A percentile compares a stretch with the other conserved stretches of the same genome.
Evolutionary conservation across 805 yeast genomes (phyloP).

Genomic region (Ogataea pini): DNA sequence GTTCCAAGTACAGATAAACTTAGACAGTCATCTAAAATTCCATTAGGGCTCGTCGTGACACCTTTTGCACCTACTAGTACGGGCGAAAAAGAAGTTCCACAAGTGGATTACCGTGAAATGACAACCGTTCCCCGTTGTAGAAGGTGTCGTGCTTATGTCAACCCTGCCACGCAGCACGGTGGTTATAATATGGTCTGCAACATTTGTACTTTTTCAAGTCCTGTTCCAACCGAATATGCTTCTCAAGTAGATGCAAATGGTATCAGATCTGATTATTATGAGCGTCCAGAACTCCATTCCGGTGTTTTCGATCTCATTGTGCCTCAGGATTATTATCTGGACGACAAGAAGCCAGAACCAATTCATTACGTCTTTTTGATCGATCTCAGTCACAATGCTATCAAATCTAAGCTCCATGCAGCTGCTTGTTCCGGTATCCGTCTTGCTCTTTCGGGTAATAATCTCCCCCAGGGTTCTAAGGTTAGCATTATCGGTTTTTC

Average conservation of each 20-base stretch:
- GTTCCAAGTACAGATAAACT: conserved; percentile 75
- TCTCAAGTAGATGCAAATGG: conserved; percentile 63
- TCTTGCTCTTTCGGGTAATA: conserved; percentile 45
- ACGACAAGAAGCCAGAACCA: conserved; percentile 41
- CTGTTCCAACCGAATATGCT: conserved; percentile 65
- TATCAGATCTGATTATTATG: conserved; percentile 59
- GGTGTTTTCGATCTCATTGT: conserved; percentile 88
- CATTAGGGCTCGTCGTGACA: conserved; percentile 75
- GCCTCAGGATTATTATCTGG: conserved; percentile 67
- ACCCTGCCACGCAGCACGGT: conserved; percentile 74
- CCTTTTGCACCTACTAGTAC: conserved; percentile 73
- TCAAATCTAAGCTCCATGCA: conserved; percentile 58
- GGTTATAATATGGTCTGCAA: conserved; percentile 76
- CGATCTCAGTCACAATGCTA: conserved; percentile 64
- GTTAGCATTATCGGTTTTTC: conserved; percentile 79
- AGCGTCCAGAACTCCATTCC: conserved; percentile 71
- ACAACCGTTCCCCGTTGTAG: conserved; percentile 85
- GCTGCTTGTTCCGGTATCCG: conserved; percentile 72
- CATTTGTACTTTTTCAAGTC: conserved; percentile 77
- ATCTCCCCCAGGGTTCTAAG: conserved; percentile 45
- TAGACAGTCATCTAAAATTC: conserved; percentile 69
- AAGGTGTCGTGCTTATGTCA: conserved; percentile 88
- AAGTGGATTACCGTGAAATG: conserved; percentile 55
- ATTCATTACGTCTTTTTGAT: conserved; percentile 72
- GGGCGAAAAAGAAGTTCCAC: conserved; percentile 61